These are phyloP conservation scores for Daldinia eschscholtzii DNA, from an alignment of 2,329 filamentous ascomycete species.

Conservation along the genomic window DNA sequence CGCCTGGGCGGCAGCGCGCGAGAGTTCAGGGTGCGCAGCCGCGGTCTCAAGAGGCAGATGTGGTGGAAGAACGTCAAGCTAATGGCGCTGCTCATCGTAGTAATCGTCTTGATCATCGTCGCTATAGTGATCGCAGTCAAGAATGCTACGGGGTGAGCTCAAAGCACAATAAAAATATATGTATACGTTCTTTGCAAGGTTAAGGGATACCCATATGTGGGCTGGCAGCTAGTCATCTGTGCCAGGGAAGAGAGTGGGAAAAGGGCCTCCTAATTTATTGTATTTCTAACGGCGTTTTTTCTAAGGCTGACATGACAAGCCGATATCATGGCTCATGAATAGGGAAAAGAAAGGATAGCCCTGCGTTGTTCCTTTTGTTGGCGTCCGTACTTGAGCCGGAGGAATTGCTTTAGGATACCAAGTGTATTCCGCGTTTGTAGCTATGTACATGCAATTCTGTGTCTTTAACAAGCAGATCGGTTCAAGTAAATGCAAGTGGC, in stretches of 20 bases:
- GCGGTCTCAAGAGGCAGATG: slow-evolving; percentile 91
- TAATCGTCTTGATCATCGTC: slow-evolving; percentile 70
- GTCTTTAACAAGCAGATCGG: slow-evolving; percentile 27
- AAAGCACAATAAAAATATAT: neutral
- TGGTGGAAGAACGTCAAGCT: slow-evolving; percentile 99
- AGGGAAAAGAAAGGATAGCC: slow-evolving; percentile 26
- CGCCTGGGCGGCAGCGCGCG: slow-evolving; percentile 86
- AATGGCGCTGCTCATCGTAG: slow-evolving; percentile 82
- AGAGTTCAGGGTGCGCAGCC: slow-evolving; percentile 89
- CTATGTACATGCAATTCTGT: slow-evolving; percentile 44
- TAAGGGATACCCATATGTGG: neutral
- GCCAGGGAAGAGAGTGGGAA: neutral
- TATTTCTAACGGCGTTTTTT: slow-evolving; percentile 34
- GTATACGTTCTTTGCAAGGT: neutral
- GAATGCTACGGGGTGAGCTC: slow-evolving; percentile 52
- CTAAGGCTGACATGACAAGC: slow-evolving; percentile 13
- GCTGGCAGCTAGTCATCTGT: neutral
- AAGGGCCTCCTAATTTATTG: slow-evolving; percentile 15
- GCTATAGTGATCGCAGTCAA: slow-evolving; percentile 68
- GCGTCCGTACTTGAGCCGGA: slow-evolving; percentile 39
- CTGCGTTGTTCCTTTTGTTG: slow-evolving; percentile 36
- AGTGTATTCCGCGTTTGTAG: slow-evolving; percentile 41
- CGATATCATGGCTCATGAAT: slow-evolving; percentile 13
- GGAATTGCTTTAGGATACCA: slow-evolving; percentile 26
- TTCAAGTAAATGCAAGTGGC: neutral